Percentiles rank a stretch among this genome's conserved stretches.
Evolutionary conservation across 805 yeast species (phyloP).

Genomic region (Nakazawaea populi): DNA sequence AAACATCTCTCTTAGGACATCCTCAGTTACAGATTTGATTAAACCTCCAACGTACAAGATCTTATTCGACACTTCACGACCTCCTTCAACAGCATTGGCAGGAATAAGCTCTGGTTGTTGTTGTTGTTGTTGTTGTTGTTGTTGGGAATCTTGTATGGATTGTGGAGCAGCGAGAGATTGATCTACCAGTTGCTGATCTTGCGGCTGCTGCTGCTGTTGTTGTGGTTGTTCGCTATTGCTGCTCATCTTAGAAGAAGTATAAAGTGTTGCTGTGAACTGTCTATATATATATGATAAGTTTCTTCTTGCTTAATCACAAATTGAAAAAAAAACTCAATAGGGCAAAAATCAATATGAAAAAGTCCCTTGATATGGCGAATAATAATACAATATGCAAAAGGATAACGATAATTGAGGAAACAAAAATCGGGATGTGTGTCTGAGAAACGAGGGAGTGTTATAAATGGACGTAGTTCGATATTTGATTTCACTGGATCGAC

Average conservation of each 20-base stretch:
- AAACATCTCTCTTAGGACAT: conserved; percentile 54
- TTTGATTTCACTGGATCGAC: no score
- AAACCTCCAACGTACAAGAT: conserved; percentile 76
- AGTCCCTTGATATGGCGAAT: no score
- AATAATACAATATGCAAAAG: no score
- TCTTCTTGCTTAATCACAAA: no score
- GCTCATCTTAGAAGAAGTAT: neutral
- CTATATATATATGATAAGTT: neutral
- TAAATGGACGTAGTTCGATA: no score
- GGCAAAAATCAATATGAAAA: no score
- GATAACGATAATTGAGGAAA: no score
- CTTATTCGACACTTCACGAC: conserved; percentile 69
- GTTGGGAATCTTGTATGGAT: neutral
- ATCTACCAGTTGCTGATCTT: conserved; percentile 4
- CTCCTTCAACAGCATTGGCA: conserved; percentile 75
- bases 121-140: conserved; percentile 6
- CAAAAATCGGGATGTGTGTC: no score
- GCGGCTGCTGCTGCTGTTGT: conserved; percentile 4
- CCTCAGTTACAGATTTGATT: conserved; percentile 60
- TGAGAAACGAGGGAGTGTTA: no score
- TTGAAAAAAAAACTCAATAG: no score
- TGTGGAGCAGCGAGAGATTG: neutral
- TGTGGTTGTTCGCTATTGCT: conserved; percentile 2
- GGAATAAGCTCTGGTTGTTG: conserved; percentile 32
- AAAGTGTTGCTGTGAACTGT: neutral